Conservation (phyloP, 2,329 filamentous ascomycete species). For the Aspergillus fumigatiaffinis region DNA sequence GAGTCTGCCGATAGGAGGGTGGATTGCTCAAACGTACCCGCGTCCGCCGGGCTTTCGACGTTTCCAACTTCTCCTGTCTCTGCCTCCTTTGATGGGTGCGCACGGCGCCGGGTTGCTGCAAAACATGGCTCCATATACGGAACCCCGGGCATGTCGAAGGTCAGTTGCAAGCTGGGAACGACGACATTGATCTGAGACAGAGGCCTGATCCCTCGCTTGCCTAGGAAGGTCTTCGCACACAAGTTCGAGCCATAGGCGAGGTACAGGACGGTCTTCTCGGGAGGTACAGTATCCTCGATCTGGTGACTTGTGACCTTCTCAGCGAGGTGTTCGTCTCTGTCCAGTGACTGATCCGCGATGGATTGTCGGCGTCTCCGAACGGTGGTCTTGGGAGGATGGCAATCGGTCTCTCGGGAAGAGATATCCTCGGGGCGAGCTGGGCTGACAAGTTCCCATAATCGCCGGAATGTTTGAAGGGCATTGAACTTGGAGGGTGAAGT, state of each 20-base stretch:
- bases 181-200: constrained; percentile 77
- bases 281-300: background rate
- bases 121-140: constrained; percentile 91
- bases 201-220: constrained; percentile 72
- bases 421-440: background rate
- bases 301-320: constrained; percentile 11
- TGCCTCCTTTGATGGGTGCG: constrained; percentile 24
- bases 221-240: constrained; percentile 72
- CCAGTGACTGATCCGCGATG: constrained; percentile 20
- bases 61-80: constrained; percentile 9
- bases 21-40: constrained; percentile 29
- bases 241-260: constrained; percentile 93
- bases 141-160: constrained; percentile 80
- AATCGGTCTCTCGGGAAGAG: background rate
- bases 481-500: background rate
- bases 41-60: constrained; percentile 1
- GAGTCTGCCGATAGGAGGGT: constrained; percentile 21
- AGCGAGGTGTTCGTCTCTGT: constrained; percentile 20
- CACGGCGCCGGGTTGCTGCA: constrained; percentile 68
- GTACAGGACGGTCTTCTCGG: constrained; percentile 63
- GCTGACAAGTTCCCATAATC: constrained; percentile 9
- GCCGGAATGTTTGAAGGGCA: constrained; percentile 7
- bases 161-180: constrained; percentile 71
- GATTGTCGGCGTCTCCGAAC: constrained; percentile 18
- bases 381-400: constrained; percentile 16